These are phyloP conservation scores for Massariosphaeria phaeospora DNA, from an alignment of 495 filamentous ascomycete species.

Conservation along the genomic window DNA sequence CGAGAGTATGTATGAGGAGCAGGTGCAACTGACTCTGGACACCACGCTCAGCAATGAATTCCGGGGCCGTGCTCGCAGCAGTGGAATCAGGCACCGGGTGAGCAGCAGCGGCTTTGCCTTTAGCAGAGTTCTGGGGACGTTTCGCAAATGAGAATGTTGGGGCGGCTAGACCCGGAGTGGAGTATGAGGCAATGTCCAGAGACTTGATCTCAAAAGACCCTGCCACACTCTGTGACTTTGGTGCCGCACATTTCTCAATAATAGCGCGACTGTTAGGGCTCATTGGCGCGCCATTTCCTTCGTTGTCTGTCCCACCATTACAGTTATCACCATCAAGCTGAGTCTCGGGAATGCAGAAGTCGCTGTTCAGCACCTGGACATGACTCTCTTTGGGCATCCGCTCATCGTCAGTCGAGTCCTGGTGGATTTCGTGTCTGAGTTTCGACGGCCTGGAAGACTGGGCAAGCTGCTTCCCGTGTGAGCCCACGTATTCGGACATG, in stretches of 20 bases:
- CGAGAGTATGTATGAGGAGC: too few species aligned
- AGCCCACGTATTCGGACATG: conserved; percentile 2
- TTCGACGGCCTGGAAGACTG: conserved; percentile 5
- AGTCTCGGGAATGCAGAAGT: conserved; percentile 19
- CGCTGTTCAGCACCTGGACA: conserved; percentile 14
- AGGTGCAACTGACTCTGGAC: neutral
- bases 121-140: neutral
- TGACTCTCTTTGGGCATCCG: neutral
- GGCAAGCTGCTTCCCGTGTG: neutral
- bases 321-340: conserved; percentile 5
- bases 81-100: neutral
- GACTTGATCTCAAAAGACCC: too few species aligned
- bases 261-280: neutral
- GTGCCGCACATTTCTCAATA: neutral
- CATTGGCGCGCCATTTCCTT: neutral
- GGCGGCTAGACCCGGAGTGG: too few species aligned
- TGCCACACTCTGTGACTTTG: neutral
- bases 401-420: conserved; percentile 18
- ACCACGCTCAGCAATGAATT: neutral
- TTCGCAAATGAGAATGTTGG: neutral
- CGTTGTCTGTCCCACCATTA: neutral
- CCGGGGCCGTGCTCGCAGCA: neutral
- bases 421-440: conserved; percentile 18
- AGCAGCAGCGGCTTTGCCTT: neutral
- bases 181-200: too few species aligned